Evolutionary conservation across 495 filamentous ascomycete species (phyloP).

Genomic region (Hyaloscypha hepaticicola): DNA sequence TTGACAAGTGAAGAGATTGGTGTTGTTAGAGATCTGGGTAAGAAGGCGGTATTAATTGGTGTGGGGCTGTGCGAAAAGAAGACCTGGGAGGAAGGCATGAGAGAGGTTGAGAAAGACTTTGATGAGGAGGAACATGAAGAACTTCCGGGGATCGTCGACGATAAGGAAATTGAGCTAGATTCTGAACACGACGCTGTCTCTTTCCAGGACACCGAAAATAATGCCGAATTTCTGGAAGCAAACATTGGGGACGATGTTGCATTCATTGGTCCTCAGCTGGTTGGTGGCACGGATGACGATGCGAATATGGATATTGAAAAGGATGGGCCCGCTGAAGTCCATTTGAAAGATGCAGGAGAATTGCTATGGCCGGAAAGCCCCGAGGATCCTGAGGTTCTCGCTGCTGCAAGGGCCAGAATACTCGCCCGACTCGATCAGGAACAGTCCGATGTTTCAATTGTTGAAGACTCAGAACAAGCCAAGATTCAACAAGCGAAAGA

Average conservation of each 20-base stretch:
- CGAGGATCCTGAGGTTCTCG: conserved; percentile 17
- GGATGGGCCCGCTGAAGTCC: no score
- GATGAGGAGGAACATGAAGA: conserved; percentile 29
- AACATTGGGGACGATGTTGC: conserved; percentile 17
- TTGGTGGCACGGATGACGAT: conserved; percentile 18
- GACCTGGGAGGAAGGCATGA: conserved; percentile 29
- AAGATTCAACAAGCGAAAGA: not conserved
- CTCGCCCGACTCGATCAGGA: conserved; percentile 28
- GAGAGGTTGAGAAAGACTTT: conserved; percentile 29
- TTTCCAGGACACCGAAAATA: conserved; percentile 22
- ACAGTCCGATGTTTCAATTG: conserved; percentile 22
- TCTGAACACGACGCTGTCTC: conserved; percentile 1
- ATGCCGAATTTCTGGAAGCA: conserved; percentile 15
- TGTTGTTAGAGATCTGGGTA: conserved; percentile 56
- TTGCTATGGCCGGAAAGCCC: not conserved
- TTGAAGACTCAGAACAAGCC: not conserved
- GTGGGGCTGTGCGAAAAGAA: conserved; percentile 27
- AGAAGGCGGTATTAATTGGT: conserved; percentile 52
- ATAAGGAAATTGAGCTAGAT: not conserved
- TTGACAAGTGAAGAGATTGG: conserved; percentile 57
- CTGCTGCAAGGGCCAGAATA: conserved; percentile 41
- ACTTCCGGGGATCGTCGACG: conserved; percentile 32
- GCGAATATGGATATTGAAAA: no score
- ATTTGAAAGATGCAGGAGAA: not conserved
- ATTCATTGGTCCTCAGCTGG: not conserved